These are phyloP conservation scores for Dipodascus geniculatus DNA, from an alignment of 805 yeast genomes.

Conservation along the genomic window DNA sequence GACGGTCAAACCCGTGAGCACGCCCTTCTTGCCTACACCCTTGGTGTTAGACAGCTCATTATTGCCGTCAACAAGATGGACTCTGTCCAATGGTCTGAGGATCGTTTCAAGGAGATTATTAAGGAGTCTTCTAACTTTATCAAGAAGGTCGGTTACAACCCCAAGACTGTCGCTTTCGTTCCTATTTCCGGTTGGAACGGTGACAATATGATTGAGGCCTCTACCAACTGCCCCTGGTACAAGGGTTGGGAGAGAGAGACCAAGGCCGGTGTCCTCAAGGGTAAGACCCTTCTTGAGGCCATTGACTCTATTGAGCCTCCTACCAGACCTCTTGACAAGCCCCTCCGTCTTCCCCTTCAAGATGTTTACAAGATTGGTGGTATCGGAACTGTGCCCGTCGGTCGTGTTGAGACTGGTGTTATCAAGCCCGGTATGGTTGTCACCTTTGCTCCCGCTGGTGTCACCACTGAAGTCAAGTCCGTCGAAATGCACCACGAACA, in stretches of 20 bases:
- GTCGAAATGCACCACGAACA: constrained; percentile 84
- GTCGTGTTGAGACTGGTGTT: constrained; percentile 87
- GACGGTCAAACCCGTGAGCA: constrained; percentile 95
- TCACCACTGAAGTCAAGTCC: constrained; percentile 82
- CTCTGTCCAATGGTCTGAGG: constrained; percentile 78
- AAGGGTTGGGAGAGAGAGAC: constrained; percentile 77
- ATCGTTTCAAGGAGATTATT: constrained; percentile 66
- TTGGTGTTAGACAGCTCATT: constrained; percentile 78
- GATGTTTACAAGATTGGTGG: constrained; percentile 92
- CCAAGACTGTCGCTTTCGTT: constrained; percentile 74
- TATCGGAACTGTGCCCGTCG: constrained; percentile 87
- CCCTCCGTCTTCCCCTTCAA: constrained; percentile 81
- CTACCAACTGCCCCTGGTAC: constrained; percentile 79
- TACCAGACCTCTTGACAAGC: constrained; percentile 71
- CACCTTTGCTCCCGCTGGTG: constrained; percentile 83
- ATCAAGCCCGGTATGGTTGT: constrained; percentile 89
- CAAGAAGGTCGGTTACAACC: constrained; percentile 79
- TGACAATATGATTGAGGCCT: constrained; percentile 83
- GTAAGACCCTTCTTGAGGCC: constrained; percentile 78
- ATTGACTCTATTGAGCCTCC: constrained; percentile 77
- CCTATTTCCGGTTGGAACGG: constrained; percentile 91
- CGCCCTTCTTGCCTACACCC: constrained; percentile 81
- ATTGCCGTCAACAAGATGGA: constrained; percentile 95
- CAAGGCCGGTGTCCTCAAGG: constrained; percentile 58
- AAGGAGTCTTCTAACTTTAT: constrained; percentile 71